These are phyloP conservation scores for Leucocoprinus leucothites DNA, from an alignment of 768 basidiomycete genomes.

Conservation along the genomic window DNA sequence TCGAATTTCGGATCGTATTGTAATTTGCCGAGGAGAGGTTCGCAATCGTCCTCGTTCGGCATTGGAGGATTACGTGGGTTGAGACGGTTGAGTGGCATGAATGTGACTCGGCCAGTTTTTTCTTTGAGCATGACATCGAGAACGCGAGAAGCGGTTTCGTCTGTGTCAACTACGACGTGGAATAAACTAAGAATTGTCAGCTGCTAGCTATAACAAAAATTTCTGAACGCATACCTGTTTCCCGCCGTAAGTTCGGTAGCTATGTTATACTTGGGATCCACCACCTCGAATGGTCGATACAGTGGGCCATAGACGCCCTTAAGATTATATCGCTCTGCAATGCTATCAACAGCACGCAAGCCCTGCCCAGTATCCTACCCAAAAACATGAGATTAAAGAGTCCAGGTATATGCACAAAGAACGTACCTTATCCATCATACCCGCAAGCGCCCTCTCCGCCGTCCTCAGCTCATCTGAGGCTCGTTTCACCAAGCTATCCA, in stretches of 20 bases:
- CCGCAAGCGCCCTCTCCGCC: slow-evolving; percentile 73
- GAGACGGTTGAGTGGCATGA: slow-evolving; percentile 97
- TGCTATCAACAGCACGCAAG: slow-evolving; percentile 80
- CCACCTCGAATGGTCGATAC: slow-evolving; percentile 89
- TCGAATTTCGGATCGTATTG: slow-evolving; percentile 65
- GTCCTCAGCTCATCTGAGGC: slow-evolving; percentile 78
- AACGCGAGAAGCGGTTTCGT: slow-evolving; percentile 88
- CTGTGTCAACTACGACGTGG: slow-evolving; percentile 97
- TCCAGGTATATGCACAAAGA: background rate
- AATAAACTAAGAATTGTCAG: slow-evolving; percentile 62
- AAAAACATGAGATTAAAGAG: background rate
- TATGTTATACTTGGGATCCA: slow-evolving; percentile 84
- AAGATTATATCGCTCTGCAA: slow-evolving; percentile 71
- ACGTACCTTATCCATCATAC: slow-evolving; percentile 95
- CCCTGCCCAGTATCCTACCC: slow-evolving; percentile 86
- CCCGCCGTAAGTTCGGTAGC: slow-evolving; percentile 95
- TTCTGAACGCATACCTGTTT: slow-evolving; percentile 60
- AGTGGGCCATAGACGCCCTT: slow-evolving; percentile 91
- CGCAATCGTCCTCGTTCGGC: slow-evolving; percentile 72
- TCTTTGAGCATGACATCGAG: slow-evolving; percentile 93
- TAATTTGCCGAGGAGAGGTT: slow-evolving; percentile 82
- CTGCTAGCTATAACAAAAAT: background rate
- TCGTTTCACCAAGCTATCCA: slow-evolving; percentile 72
- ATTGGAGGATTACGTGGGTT: slow-evolving; percentile 66
- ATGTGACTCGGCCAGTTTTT: slow-evolving; percentile 92